Evolutionary conservation across 2,329 filamentous ascomycete species (phyloP), one percentile per base, ranked within the genome.

Genomic region (Didymella glomerata): DNA sequence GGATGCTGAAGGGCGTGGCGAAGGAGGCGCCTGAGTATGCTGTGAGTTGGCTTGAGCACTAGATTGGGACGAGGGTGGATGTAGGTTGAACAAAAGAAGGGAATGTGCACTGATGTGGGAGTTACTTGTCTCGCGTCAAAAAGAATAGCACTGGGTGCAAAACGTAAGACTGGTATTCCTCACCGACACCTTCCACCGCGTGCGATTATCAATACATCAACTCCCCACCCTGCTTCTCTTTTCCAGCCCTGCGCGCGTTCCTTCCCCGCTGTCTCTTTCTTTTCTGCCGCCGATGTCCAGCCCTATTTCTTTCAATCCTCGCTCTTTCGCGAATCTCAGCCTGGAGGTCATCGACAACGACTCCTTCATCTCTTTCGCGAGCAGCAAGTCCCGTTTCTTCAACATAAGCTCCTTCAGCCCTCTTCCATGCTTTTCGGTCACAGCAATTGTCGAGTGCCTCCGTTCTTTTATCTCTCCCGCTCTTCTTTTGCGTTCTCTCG

Each of bases 1-100:
- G 56, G 1, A 27, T 41, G n/a, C 4, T 54, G 30, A 58, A n/a
- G 40, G 45, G 49, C 1, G 49, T 58, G 4, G 56, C 49, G 24
- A 44, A 18, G 24, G 45, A 32, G 45, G 55, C 55, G 45, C 55
- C 55, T 9, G 49, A 16, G 38, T 58, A 58, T 34, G 55, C 55
- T n/a, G 47, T 28, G n/a, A 40, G 30, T 36, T 49, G 54, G 40
- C n/a, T 48, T 47, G n/a, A n/a, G 30, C 25, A 36, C 14, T 24
- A 20, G 18, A 11, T n/a, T n/a, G n/a, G n/a, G n/a, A n/a, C n/a
- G n/a, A n/a, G n/a, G n/a, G n/a, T n/a, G n/a, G n/a, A n/a, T n/a
- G n/a, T n/a, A n/a, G n/a, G n/a, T n/a, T n/a, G n/a, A n/a, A n/a
- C n/a, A n/a, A n/a, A n/a, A n/a, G n/a, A n/a, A n/a, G n/a, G n/a